phyloP scores from a whole-genome alignment of 306 rosid species.

The Malus sylvestris region DNA sequence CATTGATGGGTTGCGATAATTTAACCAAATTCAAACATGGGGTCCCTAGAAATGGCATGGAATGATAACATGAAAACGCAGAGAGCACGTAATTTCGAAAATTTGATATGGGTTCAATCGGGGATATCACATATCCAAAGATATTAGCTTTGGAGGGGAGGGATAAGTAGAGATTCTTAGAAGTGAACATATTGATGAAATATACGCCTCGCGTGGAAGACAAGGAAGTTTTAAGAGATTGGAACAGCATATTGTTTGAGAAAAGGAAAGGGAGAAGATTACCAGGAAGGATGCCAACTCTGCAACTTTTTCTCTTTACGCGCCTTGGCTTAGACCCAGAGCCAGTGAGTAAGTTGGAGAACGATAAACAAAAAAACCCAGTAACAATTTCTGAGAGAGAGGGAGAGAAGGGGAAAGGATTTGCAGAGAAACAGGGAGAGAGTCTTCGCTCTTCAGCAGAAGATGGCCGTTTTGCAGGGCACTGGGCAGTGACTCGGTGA shows the following conservation, averaged over 20 bases:
- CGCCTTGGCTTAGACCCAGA: neutral
- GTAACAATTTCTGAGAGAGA: neutral
- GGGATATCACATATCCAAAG: constrained; percentile 8
- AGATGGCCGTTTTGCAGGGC: neutral
- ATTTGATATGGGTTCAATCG: constrained; percentile 13
- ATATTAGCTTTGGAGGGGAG: constrained; percentile 6
- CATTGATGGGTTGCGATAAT: constrained; percentile 17
- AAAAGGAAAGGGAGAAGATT: neutral
- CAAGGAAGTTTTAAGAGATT: neutral
- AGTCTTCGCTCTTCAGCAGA: neutral
- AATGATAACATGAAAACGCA: constrained; percentile 3
- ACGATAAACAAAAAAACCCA: neutral
- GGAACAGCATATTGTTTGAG: neutral
- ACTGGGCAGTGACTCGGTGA: neutral
- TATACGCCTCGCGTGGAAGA: neutral
- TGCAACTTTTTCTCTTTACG: neutral
- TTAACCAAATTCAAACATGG: constrained; percentile 20
- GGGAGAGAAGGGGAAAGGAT: neutral
- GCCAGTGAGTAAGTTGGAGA: neutral
- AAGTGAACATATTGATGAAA: constrained; percentile 13
- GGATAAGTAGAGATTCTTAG: constrained; percentile 15
- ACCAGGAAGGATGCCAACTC: neutral
- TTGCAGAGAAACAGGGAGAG: neutral
- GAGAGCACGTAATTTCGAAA: constrained; percentile 12
- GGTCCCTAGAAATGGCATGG: neutral